Base-by-base conservation (phyloP, 176 grass and related monocot genomes). In the Melocanna baccifera region DNA sequence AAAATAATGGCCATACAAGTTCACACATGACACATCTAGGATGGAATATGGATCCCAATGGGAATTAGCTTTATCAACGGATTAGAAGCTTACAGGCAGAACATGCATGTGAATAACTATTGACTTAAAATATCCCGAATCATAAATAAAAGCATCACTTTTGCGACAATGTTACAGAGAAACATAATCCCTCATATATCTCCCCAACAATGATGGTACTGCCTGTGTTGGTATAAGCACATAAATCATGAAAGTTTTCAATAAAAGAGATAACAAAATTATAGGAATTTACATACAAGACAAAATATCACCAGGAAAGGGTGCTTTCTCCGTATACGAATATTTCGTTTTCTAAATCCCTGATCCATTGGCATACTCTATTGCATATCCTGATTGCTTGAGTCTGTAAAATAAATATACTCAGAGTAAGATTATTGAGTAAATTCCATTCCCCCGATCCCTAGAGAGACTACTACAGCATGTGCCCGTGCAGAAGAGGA, bases 291-390 rank as follows among this genome's bases (percentile, higher is more conserved):
- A 91, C 84, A 83, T 70, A 65, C 67, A 58, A 69, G 62, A 69
- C 81, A 85, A 92, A 40, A 81, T 70, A 96, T 99, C 96, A 99
- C 96, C 96, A 99, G 63, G 96, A 92, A 93, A 99, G 88, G 74
- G 91, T 83, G 86, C 86, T 94, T 87, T 94, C 91, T 80, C 90
- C 96, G 14, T 95, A 92, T 23, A 99, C 86, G 86, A 99, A 99
- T 83, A 96, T 92, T 58, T 92, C 92, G 80, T 92, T 96, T 82
- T 99, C 96, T 65, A 96, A 82, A 73, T 99, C 96, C 89, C 91
- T 92, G 73, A 96, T 83, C 93, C 96, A 96, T 80, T 99, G 96
- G 82, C 96, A 99, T 81, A 99, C 89, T 88, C 91, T 88, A 34
- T 99, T 96, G 86, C 96, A 99, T 62, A 88, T 80, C 78, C 94